phyloP scores from a whole-genome alignment of 768 basidiomycete genomes.

The Hydnum rufescens region DNA sequence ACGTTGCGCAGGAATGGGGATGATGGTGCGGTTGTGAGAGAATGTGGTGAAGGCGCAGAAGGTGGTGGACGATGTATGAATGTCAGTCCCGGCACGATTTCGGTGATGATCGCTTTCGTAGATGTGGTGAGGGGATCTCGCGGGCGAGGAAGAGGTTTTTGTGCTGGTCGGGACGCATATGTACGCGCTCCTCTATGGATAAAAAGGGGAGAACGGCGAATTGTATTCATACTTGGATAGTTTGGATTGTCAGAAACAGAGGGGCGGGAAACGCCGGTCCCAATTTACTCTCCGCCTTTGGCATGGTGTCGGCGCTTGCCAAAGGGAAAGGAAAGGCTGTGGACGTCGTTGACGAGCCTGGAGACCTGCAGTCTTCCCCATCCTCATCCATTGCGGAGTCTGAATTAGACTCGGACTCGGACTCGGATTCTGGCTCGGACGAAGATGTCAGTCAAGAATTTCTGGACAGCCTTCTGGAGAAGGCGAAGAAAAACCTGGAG shows the following conservation, averaged over 20 bases:
- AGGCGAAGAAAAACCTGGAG: conserved; percentile 7
- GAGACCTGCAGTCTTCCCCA: background rate
- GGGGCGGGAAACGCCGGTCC: no score
- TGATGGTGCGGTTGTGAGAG: conserved; percentile 43
- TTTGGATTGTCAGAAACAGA: no score
- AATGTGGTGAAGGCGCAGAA: conserved; percentile 50
- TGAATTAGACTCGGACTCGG: background rate
- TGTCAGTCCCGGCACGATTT: conserved; percentile 28
- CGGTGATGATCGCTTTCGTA: conserved; percentile 13
- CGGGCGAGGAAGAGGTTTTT: conserved; percentile 1
- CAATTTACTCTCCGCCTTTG: no score
- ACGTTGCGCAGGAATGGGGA: conserved; percentile 28
- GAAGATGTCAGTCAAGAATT: background rate
- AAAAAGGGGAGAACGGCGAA: no score
- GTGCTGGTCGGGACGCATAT: background rate
- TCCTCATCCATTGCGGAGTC: background rate
- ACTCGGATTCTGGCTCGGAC: conserved; percentile 4
- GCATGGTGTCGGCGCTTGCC: no score
- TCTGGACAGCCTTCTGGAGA: conserved; percentile 7
- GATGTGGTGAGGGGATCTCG: conserved; percentile 16
- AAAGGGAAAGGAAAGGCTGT: no score
- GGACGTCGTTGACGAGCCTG: no score
- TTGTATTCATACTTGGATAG: no score
- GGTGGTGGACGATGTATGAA: conserved; percentile 80
- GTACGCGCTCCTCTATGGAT: no score